A percentile compares a stretch with the other conserved stretches of the same genome.
phyloP scores from a whole-genome alignment of 768 basidiomycete genomes.

The Asterophora parasitica region DNA sequence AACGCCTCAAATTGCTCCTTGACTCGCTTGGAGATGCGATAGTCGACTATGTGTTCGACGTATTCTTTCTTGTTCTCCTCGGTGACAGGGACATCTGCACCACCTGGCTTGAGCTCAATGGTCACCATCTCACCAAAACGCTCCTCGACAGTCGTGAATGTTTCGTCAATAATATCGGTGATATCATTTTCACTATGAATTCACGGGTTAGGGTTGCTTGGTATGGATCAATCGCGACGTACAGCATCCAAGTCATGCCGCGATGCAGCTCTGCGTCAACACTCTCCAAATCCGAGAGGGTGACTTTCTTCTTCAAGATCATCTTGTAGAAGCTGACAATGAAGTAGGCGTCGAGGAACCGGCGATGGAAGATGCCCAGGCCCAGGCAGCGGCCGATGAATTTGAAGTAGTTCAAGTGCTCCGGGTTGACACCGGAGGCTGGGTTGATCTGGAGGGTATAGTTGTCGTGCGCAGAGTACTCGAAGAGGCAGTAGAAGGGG shows the following conservation, averaged over 20 bases:
- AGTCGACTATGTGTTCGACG: conserved; percentile 89
- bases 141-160: conserved; percentile 95
- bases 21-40: conserved; percentile 95
- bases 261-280: conserved; percentile 95
- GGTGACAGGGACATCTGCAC: conserved; percentile 81
- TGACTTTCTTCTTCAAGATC: conserved; percentile 98
- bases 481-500: conserved; percentile 99
- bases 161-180: conserved; percentile 96
- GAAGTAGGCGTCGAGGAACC: conserved; percentile 99
- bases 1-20: conserved; percentile 99
- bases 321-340: conserved; percentile 99
- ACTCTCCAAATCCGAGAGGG: conserved; percentile 88
- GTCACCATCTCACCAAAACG: conserved; percentile 98
- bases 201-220: conserved; percentile 4
- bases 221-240: conserved; percentile 28
- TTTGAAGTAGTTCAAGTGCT: conserved; percentile 99
- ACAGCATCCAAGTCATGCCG: conserved; percentile 99
- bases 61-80: conserved; percentile 99
- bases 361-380: conserved; percentile 96
- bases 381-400: conserved; percentile 96
- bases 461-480: conserved; percentile 99
- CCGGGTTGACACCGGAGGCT: conserved; percentile 95
- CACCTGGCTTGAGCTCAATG: conserved; percentile 89
- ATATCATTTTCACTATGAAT: conserved; percentile 89
- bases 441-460: conserved; percentile 99